Percentiles rank a stretch among this genome's conserved stretches.
These are phyloP conservation scores for Chrysopogon serrulatus DNA, from an alignment of 176 grass and related monocot genomes.

Conservation along the genomic window DNA sequence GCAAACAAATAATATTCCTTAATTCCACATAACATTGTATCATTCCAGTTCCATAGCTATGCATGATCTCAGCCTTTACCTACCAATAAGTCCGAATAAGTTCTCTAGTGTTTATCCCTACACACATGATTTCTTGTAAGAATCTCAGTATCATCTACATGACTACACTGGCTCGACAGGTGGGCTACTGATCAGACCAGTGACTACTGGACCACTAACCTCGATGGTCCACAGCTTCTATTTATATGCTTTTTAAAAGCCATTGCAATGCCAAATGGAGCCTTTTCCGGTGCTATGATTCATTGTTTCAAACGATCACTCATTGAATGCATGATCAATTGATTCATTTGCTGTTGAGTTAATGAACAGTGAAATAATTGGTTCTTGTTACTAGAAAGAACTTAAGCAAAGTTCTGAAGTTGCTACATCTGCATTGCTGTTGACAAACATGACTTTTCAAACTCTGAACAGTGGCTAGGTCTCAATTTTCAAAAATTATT, in stretches of 20 bases:
- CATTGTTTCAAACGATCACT: not conserved
- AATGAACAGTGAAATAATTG: not conserved
- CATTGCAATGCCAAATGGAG: not conserved
- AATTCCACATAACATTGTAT: not conserved
- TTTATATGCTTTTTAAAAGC: not conserved
- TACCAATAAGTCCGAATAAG: not conserved
- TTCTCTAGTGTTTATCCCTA: not conserved
- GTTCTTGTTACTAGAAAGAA: not conserved
- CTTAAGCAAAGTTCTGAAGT: not conserved
- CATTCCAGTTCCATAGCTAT: not conserved
- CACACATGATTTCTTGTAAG: not conserved
- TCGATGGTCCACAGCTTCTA: not conserved
- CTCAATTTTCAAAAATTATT: not conserved
- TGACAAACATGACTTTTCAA: not conserved
- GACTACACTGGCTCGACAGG: not conserved
- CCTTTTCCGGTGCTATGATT: not conserved
- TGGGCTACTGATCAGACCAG: not conserved
- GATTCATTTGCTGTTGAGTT: not conserved
- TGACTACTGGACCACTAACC: not conserved
- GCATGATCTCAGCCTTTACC: not conserved
- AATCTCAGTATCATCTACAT: not conserved
- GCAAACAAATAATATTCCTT: not conserved
- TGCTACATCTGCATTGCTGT: not conserved
- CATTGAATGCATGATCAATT: slow-evolving; percentile 1
- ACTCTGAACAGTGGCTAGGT: not conserved